Base-by-base conservation (phyloP, 768 basidiomycete species). In the Psilocybe cyanescens region DNA sequence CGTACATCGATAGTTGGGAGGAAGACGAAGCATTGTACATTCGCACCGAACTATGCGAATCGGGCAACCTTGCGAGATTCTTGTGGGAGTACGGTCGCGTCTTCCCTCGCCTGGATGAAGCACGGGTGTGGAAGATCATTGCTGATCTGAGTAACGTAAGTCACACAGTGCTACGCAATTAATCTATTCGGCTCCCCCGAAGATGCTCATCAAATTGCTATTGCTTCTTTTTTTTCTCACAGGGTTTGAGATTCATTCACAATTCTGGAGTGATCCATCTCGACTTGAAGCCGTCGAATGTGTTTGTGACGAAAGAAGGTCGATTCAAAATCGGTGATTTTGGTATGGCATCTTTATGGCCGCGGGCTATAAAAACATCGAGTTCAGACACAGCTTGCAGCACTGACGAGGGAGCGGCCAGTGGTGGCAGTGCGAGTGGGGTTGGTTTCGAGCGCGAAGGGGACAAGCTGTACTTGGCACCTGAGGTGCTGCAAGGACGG, bases 261-360 rank as follows among this genome's bases (percentile, higher is more conserved):
- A 83, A 86, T 67, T 85, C 89, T 47, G 89, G 90, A 58, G 87
- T 97, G 60, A 90, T 99, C 53, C 97, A 99, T 77, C 84, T 99
- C 57, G 97, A 99, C 77, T 77, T 99, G 65, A 99, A 99, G 78
- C 97, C 97, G 11, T 94, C 94, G 46, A 99, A 99, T 73, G 89
- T 99, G 54, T 95, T 99, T 71, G 82, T 99, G 68, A 95, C 93
- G 8, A 81, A 81, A 7, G 84, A 88, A 46, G 97, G 97, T 1
- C 85, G 90, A 48, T 90, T 99, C 78, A 95, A 94, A 79, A 95
- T 99, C 72, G 97, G 97, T 7, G 97, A 99, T 74, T 98, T 99
- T 78, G 97, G 97, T 8, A 95, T 99, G 89, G 96, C 97, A n/a
- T 93, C 94, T 5, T 68, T 94, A 55, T 96, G 94, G 91, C 94